Percentiles rank a stretch among this genome's conserved stretches.
phyloP scores from a whole-genome alignment of 139 green algal species.

The Helicosporidium sp. region DNA sequence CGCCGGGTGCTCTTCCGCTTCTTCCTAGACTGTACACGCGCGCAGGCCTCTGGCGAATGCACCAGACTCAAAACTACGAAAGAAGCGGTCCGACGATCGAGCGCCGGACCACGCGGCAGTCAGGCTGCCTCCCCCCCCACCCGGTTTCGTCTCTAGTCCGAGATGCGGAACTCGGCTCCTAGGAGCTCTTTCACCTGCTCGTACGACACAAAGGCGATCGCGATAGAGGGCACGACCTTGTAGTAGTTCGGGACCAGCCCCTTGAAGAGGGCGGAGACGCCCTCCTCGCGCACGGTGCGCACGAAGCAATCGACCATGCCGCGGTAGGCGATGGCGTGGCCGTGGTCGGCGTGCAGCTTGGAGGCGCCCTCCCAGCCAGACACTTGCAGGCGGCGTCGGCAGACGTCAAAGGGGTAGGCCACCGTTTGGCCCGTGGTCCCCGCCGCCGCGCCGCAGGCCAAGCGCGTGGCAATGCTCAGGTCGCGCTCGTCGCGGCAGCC shows the following conservation, averaged over 20 bases:
- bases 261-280: constrained; percentile 39
- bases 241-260: constrained; percentile 90
- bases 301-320: constrained; percentile 94
- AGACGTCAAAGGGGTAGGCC: constrained; percentile 94
- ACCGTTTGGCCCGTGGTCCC: constrained; percentile 79
- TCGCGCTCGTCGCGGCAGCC: constrained; percentile 53
- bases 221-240: constrained; percentile 94
- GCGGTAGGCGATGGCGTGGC: constrained; percentile 54
- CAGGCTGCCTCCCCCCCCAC: background rate
- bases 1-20: no score
- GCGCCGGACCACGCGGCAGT: no score
- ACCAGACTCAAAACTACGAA: no score
- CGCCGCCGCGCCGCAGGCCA: constrained; percentile 76
- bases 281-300: constrained; percentile 77
- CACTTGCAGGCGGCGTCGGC: constrained; percentile 77
- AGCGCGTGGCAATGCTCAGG: constrained; percentile 49
- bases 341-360: constrained; percentile 41
- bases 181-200: constrained; percentile 78
- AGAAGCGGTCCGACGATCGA: no score
- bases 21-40: no score
- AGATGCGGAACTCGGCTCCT: constrained; percentile 59
- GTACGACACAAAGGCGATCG: constrained; percentile 94
- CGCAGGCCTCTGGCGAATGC: no score
- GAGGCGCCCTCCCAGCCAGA: constrained; percentile 56
- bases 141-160: constrained; percentile 26